These are phyloP conservation scores for Skeletonema tropicum DNA, from an alignment of 108 stramenopile species.

Conservation along the genomic window DNA sequence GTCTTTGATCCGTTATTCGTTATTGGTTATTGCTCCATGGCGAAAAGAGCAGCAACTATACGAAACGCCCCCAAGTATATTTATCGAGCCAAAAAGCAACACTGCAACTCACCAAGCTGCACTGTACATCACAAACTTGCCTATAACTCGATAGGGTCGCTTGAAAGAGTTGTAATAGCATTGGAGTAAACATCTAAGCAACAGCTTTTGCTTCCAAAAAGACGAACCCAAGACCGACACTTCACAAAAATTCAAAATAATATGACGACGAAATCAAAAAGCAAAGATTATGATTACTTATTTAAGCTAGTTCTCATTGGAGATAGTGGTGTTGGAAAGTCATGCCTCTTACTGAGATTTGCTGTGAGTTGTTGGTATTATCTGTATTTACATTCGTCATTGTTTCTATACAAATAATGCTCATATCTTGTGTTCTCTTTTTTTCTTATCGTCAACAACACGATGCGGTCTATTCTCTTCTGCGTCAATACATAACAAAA, in stretches of 20 bases:
- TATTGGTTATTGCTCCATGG: too few species aligned
- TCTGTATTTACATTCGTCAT: background rate
- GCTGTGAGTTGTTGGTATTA: constrained; percentile 65
- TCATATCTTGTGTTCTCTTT: background rate
- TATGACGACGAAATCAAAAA: constrained; percentile 54
- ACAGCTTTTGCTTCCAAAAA: background rate
- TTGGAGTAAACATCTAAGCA: too few species aligned
- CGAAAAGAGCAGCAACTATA: too few species aligned
- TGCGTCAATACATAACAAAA: background rate
- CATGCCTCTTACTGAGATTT: constrained; percentile 96
- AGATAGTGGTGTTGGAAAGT: constrained; percentile 98
- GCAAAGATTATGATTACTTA: constrained; percentile 89
- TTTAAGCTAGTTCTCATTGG: constrained; percentile 99
- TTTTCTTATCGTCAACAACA: too few species aligned
- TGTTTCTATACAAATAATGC: background rate
- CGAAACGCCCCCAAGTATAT: too few species aligned
- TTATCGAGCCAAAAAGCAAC: too few species aligned
- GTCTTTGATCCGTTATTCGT: too few species aligned
- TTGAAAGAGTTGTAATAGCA: too few species aligned
- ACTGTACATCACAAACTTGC: too few species aligned
- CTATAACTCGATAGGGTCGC: too few species aligned
- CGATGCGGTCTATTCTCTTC: too few species aligned
- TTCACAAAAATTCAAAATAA: constrained; percentile 1
- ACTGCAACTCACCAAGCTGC: too few species aligned
- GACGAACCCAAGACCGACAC: background rate